Evolutionary conservation across 805 yeast genomes (phyloP), one percentile per base, ranked within the genome.

Genomic region (Candida insectorum): DNA sequence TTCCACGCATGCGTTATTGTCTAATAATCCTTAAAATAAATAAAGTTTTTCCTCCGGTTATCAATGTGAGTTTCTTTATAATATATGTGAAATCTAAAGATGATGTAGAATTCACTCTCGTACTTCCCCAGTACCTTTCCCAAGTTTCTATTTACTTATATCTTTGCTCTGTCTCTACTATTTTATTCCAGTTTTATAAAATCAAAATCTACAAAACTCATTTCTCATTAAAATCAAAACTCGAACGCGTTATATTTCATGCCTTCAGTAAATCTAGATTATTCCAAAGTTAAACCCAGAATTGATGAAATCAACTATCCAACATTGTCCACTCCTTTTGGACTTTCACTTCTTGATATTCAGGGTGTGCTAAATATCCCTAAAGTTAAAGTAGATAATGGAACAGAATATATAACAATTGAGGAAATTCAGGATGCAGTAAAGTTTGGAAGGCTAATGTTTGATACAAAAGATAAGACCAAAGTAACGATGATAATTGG

Each of bases 311-410:
- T 7, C 13, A n/a, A n/a, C n/a, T n/a, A n/a, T n/a, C 23, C 23
- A 20, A 20, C 23, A 6, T 25, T 77, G 2, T 44, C 70, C 1
- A 78, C 89, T 0, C 71, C 79, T 1, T 56, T 61, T 26, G 93
- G 91, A 1, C 67, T 77, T 26, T 67, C 74, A 2, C 46, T 83
- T 12, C 40, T 83, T 13, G 93, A 83, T 51, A 81, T 83, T 13
- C 93, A 83, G 49, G 93, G 93, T 7, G 85, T 79, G 22, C 53
- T 83, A 24, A 74, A 76, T 36, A 49, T 79, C 3, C 72, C 72
- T 2, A 33, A 36, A 5, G 29, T 34, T 7, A 49, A 45, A 4
- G 37, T 47, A 4, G 47, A 46, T 14, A 48, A 50, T 5, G 49
- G 58, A 14, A 45, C 61, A 27, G 52, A 56, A 11, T 71, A 67